Evolutionary conservation across 2,329 filamentous ascomycete species (phyloP).

Genomic region (Tolypocladium album): DNA sequence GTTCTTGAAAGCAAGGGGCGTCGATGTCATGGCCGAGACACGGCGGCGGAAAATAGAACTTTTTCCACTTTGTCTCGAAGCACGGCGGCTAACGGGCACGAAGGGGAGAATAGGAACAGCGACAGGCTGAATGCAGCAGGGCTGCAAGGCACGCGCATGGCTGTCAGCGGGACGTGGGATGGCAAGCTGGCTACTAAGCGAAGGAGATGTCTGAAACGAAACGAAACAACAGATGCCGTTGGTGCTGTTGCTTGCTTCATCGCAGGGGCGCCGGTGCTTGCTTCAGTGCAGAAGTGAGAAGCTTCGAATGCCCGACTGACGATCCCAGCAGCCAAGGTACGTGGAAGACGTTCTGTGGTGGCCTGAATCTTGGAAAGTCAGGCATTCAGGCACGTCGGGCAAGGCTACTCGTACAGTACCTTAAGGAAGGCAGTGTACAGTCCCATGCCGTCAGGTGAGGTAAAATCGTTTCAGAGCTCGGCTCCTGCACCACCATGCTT

Average conservation of each 20-base stretch:
- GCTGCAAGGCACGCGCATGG: background rate
- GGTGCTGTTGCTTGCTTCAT: background rate
- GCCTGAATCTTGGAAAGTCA: background rate
- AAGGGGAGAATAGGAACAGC: background rate
- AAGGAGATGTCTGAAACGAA: background rate
- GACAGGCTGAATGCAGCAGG: background rate
- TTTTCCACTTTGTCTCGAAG: background rate
- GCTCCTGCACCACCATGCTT: background rate
- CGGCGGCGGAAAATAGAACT: background rate
- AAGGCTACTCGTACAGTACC: too few species aligned
- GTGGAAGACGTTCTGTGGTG: background rate
- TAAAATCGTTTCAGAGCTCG: background rate
- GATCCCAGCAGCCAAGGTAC: background rate
- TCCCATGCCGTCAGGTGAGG: background rate
- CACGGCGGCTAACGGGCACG: background rate
- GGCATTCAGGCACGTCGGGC: too few species aligned
- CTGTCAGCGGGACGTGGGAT: background rate
- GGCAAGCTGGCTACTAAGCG: background rate
- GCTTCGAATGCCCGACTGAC: background rate
- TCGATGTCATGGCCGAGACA: background rate
- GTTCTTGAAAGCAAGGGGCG: background rate
- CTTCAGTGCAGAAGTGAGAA: background rate
- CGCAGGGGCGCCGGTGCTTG: background rate
- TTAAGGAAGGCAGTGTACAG: too few species aligned
- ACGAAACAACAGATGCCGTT: background rate